phyloP scores from a whole-genome alignment of 176 grass and related monocot species.

The Tuctoria greenei region DNA sequence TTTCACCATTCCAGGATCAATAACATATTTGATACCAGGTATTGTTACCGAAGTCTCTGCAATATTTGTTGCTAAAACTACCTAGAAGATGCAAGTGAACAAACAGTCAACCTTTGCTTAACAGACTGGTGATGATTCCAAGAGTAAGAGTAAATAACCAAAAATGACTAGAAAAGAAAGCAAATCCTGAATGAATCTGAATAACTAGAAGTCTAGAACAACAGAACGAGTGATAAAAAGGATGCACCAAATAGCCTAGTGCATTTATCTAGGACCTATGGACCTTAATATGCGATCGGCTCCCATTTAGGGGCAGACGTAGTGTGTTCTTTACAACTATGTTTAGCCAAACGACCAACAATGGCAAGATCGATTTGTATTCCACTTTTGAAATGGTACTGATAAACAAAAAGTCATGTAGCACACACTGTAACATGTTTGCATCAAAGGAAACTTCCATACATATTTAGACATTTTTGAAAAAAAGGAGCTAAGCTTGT shows the following conservation, averaged over 20 bases:
- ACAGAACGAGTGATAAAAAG: background rate
- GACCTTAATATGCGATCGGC: background rate
- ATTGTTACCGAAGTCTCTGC: slow-evolving; percentile 97
- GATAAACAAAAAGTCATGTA: background rate
- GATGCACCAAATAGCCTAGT: background rate
- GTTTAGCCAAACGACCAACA: background rate
- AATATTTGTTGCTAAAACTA: slow-evolving; percentile 99
- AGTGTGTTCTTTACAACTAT: background rate
- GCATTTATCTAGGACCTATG: background rate
- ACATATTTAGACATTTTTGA: slow-evolving; percentile 1
- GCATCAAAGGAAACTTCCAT: slow-evolving; percentile 4
- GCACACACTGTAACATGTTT: background rate
- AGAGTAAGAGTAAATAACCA: background rate
- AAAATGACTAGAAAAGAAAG: background rate
- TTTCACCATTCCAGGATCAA: slow-evolving; percentile 94
- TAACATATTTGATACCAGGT: slow-evolving; percentile 96
- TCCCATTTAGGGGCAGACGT: background rate
- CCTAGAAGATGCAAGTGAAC: slow-evolving; percentile 34
- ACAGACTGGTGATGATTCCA: background rate
- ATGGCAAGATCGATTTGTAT: background rate
- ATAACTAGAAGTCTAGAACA: slow-evolving; percentile 22
- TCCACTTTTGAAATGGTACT: background rate
- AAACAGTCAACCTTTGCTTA: background rate
- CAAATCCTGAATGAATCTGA: background rate
- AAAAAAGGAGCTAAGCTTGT: background rate